Evolutionary conservation across 1,284 basidiomycete species (phyloP).

Genomic region (Wolfiporia cocos): DNA sequence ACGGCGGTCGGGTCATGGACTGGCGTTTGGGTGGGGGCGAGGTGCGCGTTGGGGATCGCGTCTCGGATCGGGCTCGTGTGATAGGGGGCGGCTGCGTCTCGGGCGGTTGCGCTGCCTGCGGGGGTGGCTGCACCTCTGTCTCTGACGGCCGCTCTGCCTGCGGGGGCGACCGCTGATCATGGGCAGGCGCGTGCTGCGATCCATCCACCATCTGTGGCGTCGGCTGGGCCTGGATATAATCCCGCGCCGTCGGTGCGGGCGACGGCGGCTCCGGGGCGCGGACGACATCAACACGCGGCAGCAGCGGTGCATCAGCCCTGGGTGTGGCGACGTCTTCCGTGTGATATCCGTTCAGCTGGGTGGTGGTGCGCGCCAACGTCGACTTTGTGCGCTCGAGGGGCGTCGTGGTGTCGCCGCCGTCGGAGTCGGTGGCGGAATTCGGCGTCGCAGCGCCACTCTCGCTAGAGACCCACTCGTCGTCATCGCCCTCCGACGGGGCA

Average conservation of each 20-base stretch:
- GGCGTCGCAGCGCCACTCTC: constrained; percentile 71
- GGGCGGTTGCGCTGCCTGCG: constrained; percentile 14
- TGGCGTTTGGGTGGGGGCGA: constrained; percentile 27
- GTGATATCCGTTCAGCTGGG: constrained; percentile 15
- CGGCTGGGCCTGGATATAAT: constrained; percentile 12
- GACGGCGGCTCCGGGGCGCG: constrained; percentile 19
- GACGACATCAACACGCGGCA: constrained; percentile 29
- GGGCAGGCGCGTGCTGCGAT: constrained; percentile 6
- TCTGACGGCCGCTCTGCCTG: constrained; percentile 15
- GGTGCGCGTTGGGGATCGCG: constrained; percentile 33
- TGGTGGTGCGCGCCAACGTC: constrained; percentile 11
- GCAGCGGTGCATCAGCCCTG: constrained; percentile 23
- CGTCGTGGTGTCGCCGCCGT: constrained; percentile 30
- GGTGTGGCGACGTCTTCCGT: constrained; percentile 27
- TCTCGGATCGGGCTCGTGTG: constrained; percentile 34
- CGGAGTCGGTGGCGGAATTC: constrained; percentile 37
- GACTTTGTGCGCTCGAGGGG: constrained; percentile 21
- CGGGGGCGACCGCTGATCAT: constrained; percentile 16
- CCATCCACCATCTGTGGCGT: constrained; percentile 8
- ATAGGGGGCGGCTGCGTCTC: constrained; percentile 20
- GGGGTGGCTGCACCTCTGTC: no score
- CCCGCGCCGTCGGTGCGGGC: constrained; percentile 14
- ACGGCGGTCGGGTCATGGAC: constrained; percentile 53
- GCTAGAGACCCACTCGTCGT: constrained; percentile 70
- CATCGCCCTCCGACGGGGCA: constrained; percentile 45